These are phyloP conservation scores for Aeminium ludgeri DNA, from an alignment of 495 filamentous ascomycete species.

Conservation along the genomic window DNA sequence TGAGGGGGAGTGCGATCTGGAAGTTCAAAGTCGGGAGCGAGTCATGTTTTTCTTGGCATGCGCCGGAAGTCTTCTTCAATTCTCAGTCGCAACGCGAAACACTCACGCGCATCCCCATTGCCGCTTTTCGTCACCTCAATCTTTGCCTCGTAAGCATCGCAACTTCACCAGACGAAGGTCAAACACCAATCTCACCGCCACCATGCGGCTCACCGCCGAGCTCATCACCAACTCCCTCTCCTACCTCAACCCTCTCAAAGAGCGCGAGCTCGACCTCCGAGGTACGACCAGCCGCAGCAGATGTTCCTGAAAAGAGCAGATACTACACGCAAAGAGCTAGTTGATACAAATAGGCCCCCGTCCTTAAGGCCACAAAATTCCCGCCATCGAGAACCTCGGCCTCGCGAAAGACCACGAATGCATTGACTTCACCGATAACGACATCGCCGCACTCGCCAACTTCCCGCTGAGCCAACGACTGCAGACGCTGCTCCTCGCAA, in stretches of 20 bases:
- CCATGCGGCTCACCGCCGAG: constrained; percentile 88
- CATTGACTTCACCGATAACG: constrained; percentile 97
- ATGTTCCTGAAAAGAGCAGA: constrained; percentile 76
- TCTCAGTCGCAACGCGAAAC: background rate
- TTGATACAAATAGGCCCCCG: constrained; percentile 55
- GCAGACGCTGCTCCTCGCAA: constrained; percentile 68
- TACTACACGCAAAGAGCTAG: constrained; percentile 68
- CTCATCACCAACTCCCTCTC: constrained; percentile 80
- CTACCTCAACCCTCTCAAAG: constrained; percentile 93
- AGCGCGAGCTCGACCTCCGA: constrained; percentile 98
- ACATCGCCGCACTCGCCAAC: constrained; percentile 74
- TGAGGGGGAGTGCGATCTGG: too few relatives aligned
- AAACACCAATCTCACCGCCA: background rate
- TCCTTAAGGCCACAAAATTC: constrained; percentile 90
- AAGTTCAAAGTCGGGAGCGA: too few relatives aligned
- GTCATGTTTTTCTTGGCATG: background rate
- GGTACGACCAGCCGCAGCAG: constrained; percentile 45
- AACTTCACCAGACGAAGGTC: too few relatives aligned
- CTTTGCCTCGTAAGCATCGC: background rate
- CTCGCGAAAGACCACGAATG: constrained; percentile 67
- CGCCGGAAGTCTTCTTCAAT: background rate
- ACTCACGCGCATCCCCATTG: background rate
- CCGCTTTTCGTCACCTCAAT: background rate
- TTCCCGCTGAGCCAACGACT: constrained; percentile 88
- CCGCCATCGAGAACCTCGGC: constrained; percentile 94